Base-by-base conservation (phyloP, 257 asterid genomes). In the Solanum neorickii region DNA sequence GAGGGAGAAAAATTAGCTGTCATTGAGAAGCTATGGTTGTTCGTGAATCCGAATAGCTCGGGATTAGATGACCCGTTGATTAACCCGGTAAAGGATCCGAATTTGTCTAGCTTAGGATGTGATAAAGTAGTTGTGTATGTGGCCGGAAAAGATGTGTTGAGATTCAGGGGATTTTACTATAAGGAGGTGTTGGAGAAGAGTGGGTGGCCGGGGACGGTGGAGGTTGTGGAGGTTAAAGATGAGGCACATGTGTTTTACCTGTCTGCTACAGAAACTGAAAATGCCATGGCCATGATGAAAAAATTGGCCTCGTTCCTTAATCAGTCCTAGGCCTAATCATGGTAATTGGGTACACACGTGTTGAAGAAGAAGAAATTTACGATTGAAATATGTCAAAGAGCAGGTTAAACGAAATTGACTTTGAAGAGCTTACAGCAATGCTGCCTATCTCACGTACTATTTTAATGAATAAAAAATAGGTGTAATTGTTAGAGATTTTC, bases 1-100 rank as follows among this genome's bases (percentile, higher is more conserved):
- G 98, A 95, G 78, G 73, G 44, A 3, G 68, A 62, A 1, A 44
- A 90, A 9, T 3, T 16, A 8, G 87, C 68, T 3, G 44, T 6
- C 11, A 10, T 92, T 56, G 89, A 87, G 70, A 84, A 68, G 7
- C 52, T 94, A 0, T 94, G 98, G 98, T 13, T 6, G 3, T 86
- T 84, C 18, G 92, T 86, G 5, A 83, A 91, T 80, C 98, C 95
- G 72, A 89, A 85, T 13, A 87, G 93, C 12, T 15, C 86, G 73
- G 98, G 98, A 21, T 44, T 88, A 82, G 96, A 95, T 68, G 95
- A 92, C 82, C 91, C 93, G 7, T 49, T 86, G 90, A 31, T 94
- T 13, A 94, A 92, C 78, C 97, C 95, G 14, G 90, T 35, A 15
- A 88, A 18, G 88, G 93, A 95, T 88, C 88, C 86, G 47, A 85